A percentile compares a stretch with the other conserved stretches of the same genome.
Evolutionary conservation across 176 grass and related monocot genomes (phyloP).

Genomic region (Triticum turgidum): DNA sequence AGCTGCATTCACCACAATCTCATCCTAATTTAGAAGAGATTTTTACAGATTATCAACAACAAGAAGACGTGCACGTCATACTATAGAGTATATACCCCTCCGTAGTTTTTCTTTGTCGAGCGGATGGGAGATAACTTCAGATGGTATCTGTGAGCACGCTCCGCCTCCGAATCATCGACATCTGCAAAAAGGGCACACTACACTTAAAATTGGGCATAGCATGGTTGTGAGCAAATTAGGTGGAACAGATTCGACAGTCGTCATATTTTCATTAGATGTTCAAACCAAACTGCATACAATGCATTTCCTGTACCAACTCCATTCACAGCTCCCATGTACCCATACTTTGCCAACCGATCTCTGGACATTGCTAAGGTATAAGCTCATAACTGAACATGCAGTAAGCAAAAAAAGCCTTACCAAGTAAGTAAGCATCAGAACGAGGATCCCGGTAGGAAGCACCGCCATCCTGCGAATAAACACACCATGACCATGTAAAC

Average conservation of each 20-base stretch:
- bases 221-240: not conserved
- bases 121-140: not conserved
- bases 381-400: not conserved
- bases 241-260: not conserved
- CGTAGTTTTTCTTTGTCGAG: slow-evolving; percentile 17
- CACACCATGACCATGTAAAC: too few species aligned
- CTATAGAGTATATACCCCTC: slow-evolving; percentile 11
- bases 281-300: not conserved
- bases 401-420: slow-evolving; percentile 19
- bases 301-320: not conserved
- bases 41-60: not conserved
- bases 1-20: slow-evolving; percentile 33
- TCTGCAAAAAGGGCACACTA: not conserved
- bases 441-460: not conserved
- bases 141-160: not conserved
- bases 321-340: not conserved
- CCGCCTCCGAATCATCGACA: not conserved
- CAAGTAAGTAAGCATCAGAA: not conserved
- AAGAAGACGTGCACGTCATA: not conserved
- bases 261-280: not conserved
- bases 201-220: not conserved
- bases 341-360: not conserved
- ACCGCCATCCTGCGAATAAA: slow-evolving; percentile 12
- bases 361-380: not conserved
- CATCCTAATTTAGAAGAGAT: not conserved